Percentiles rank a stretch among this genome's conserved stretches.
These are phyloP conservation scores for Magnolia officinalis DNA, from an alignment of 164 flowering plant species.

Conservation along the genomic window DNA sequence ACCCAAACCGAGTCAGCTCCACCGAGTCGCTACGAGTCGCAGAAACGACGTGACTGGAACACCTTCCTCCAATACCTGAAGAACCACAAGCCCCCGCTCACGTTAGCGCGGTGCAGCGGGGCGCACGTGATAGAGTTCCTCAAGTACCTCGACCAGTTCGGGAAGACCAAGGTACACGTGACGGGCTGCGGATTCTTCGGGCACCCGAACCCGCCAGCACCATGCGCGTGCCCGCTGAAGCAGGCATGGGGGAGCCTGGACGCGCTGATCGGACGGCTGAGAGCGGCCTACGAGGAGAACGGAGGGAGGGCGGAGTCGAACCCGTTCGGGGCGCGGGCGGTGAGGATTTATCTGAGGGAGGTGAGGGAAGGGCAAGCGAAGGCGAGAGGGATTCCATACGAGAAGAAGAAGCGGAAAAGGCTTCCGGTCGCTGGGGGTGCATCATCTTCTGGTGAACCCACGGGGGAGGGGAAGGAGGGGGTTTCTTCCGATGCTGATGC, in stretches of 20 bases:
- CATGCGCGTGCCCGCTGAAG: slow-evolving; percentile 35
- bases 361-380: slow-evolving; percentile 35
- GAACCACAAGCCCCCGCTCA: slow-evolving; percentile 38
- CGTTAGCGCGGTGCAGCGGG: slow-evolving; percentile 28
- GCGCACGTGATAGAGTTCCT: slow-evolving; percentile 38
- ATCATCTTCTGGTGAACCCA: background rate
- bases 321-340: slow-evolving; percentile 35
- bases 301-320: slow-evolving; percentile 37
- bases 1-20: slow-evolving; percentile 5
- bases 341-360: slow-evolving; percentile 32
- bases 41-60: slow-evolving; percentile 42
- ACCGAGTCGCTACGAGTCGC: slow-evolving; percentile 40
- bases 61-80: slow-evolving; percentile 38
- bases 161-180: slow-evolving; percentile 38
- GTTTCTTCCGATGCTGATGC: background rate
- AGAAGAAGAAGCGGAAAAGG: slow-evolving; percentile 41
- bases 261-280: slow-evolving; percentile 36
- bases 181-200: slow-evolving; percentile 34
- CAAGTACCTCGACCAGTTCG: slow-evolving; percentile 41
- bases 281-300: slow-evolving; percentile 42
- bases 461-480: background rate
- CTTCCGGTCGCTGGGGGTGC: background rate
- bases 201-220: slow-evolving; percentile 30
- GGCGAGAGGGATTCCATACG: slow-evolving; percentile 39
- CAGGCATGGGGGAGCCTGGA: slow-evolving; percentile 49